Evolutionary conservation across 106 monocot species (phyloP), one percentile per base, ranked within the genome.

Genomic region (Dendrobium chrysotoxum): DNA sequence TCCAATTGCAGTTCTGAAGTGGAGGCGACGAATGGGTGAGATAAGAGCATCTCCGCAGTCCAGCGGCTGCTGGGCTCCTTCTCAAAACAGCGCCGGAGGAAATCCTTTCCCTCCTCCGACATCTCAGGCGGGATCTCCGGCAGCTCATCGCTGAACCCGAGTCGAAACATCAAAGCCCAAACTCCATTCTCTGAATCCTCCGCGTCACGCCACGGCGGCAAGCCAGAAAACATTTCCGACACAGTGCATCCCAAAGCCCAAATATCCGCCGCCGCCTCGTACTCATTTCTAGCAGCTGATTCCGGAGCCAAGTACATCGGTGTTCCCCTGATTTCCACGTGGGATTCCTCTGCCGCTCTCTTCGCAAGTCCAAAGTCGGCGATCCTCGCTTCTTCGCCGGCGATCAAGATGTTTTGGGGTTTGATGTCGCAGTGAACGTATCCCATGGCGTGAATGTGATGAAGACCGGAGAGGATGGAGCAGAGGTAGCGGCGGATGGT

Each of bases 261-360:
- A 2, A 93, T 41, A 26, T 93, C 91, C 40, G 81, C 77, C 75
- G 84, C 77, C 18, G 87, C 77, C 47, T 89, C 82, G 55, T 82
- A 81, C 79, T 86, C 89, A 13, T 77, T 79, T 23, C 80, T 57
- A 12, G 65, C 38, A 1, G 82, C 82, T 11, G 87, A 84, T 40
- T 91, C 93, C 42, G 93, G 93, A 5, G 91, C 80, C 91, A 94
- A 86, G 80, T 91, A 94, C 71, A 85, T 12, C 12, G 89, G 88
- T 20, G 93, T 94, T 21, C 93, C 93, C 4, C 85, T 65, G 13
- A 88, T 40, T 9, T 40, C n/a, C 23, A 23, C 55, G 21, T 7
- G 40, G 30, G 9, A 10, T 1, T 17, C 21, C 2, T 77, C 75
- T 4, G 40, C 38, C 16, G 65, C 35, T 28, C 28, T 73, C 87